Conservation (phyloP, 805 yeast species). For the Metschnikowia proteae region DNA sequence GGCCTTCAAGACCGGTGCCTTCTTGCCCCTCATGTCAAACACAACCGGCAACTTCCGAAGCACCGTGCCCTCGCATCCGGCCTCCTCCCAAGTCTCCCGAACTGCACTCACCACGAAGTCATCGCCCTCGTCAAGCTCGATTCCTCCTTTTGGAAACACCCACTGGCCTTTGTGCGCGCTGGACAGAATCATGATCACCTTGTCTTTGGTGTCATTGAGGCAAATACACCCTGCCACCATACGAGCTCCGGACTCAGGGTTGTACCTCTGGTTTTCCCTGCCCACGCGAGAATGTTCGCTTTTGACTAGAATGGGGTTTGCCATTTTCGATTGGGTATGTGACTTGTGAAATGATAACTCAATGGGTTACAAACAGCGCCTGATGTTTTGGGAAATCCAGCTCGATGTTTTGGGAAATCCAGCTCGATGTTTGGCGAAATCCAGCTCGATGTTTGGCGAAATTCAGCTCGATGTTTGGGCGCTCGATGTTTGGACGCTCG, state of each 20-base stretch:
- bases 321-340: background rate
- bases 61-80: conserved; percentile 76
- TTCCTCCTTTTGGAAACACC: conserved; percentile 96
- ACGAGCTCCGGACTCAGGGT: conserved; percentile 65
- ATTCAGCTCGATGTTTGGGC: no score
- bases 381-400: no score
- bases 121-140: conserved; percentile 74
- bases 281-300: conserved; percentile 44
- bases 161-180: conserved; percentile 64
- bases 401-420: no score
- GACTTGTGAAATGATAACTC: no score
- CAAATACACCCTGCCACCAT: conserved; percentile 92
- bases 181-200: conserved; percentile 78
- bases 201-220: conserved; percentile 49
- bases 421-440: no score
- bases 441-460: no score
- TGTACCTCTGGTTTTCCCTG: conserved; percentile 55
- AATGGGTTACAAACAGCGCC: no score
- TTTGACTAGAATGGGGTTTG: conserved; percentile 6
- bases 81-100: conserved; percentile 98
- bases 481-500: no score
- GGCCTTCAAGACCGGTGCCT: conserved; percentile 35
- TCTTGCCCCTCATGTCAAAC: conserved; percentile 48
- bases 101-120: conserved; percentile 53
- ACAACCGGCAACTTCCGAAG: conserved; percentile 57